Percentiles rank a stretch among this genome's conserved stretches.
These are phyloP conservation scores for Chrysosporium keratinophilum DNA, from an alignment of 2,329 filamentous ascomycete species.

Conservation along the genomic window DNA sequence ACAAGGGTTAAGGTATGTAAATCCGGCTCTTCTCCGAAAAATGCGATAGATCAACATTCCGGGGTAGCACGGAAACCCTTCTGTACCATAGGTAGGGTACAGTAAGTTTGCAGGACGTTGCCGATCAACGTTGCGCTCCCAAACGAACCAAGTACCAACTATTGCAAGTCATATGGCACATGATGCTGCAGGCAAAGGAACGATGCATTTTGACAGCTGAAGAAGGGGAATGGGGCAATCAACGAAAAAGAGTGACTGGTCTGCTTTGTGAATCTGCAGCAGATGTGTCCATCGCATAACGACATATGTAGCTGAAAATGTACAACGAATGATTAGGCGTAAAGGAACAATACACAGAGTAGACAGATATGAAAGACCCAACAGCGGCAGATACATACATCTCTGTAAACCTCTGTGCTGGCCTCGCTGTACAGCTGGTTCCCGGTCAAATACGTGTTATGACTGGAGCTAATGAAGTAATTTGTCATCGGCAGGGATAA, in stretches of 20 bases:
- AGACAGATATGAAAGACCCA: neutral
- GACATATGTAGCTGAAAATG: neutral
- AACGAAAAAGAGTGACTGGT: neutral
- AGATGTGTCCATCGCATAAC: neutral
- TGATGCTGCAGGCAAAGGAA: neutral
- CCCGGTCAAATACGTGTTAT: constrained; percentile 85
- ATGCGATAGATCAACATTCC: constrained; percentile 5
- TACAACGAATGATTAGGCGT: neutral
- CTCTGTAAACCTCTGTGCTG: constrained; percentile 66
- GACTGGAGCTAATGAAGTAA: constrained; percentile 89
- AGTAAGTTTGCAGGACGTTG: neutral
- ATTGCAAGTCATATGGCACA: constrained; percentile 9
- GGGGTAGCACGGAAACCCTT: neutral
- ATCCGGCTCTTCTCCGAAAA: constrained; percentile 11
- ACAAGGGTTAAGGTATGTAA: neutral
- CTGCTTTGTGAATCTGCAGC: neutral
- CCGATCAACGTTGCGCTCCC: constrained; percentile 3
- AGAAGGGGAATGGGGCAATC: neutral
- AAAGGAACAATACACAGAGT: neutral
- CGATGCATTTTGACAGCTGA: constrained; percentile 3
- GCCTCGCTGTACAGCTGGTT: constrained; percentile 73
- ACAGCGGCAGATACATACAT: constrained; percentile 41
- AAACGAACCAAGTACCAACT: neutral
- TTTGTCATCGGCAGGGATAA: constrained; percentile 62
- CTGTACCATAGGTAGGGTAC: neutral